Base-by-base conservation (phyloP, 805 yeast genomes). In the Groenewaldozyma salmanticensis region DNA sequence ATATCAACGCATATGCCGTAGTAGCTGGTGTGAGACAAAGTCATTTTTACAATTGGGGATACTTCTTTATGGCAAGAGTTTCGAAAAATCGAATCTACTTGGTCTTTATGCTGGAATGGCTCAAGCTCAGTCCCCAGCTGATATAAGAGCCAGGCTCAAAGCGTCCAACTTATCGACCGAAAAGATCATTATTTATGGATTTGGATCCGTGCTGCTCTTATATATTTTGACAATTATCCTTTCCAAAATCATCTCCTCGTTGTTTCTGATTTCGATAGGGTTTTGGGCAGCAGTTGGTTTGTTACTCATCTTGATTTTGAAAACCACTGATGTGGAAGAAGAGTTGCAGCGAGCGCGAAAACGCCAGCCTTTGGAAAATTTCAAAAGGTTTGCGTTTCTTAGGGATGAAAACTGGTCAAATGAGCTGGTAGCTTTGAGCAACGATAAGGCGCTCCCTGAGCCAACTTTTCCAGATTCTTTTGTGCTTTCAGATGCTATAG, bases 401-500 rank as follows among this genome's bases (percentile, higher is more conserved):
- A 37, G 35, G 27, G 33, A 27, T 9, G 32, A 27, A 15, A 33
- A 18, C 3, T 47, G 51, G 51, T 33, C 21, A 6, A n/a, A 31
- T 7, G 51, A 45, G 34, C 24, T 47, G 35, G 31, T 37, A 17
- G 19, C n/a, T 9, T 40, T 47, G 24, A 21, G 40, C 22, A 18
- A 18, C 17, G 45, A 45, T 11, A 42, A 37, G 31, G 43, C 46
- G 16, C 36, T 38, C 7, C 46, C 44, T n/a, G 4, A 4, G 18
- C 21, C 50, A 6, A 34, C 44, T 20, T 50, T 50, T 37, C 70
- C 72, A 2, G 72, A 72, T 19, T 72, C 77, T 21, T 68, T 71
- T 42, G 50, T 68, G 2, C 66, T 79, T 4, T 74, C 81, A 2
- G 75, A 71, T 34, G 61, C 75, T 0, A 38, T 80, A 4, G 72